Conservation (phyloP, 352 stramenopile species). For the Globisporangium viniferum region DNA sequence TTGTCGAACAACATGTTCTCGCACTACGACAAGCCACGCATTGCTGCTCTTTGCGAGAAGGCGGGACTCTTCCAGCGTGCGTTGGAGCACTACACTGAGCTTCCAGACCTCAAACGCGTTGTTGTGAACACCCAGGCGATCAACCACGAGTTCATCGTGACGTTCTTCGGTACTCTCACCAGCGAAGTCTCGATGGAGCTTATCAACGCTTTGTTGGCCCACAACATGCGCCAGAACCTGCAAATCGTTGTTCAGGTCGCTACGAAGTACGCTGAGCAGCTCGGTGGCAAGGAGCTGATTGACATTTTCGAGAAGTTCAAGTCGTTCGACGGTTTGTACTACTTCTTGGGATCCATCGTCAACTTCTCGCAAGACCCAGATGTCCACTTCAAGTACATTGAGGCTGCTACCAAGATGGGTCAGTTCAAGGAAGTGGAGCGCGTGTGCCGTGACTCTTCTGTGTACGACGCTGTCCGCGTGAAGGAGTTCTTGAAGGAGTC, state of each 20-base stretch:
- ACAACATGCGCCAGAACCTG: constrained; percentile 97
- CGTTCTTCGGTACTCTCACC: constrained; percentile 98
- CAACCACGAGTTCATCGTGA: constrained; percentile 98
- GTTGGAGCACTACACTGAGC: constrained; percentile 99
- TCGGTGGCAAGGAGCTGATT: constrained; percentile 94
- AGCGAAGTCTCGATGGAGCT: constrained; percentile 97
- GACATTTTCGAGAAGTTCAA: constrained; percentile 99
- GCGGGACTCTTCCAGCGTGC: constrained; percentile 98
- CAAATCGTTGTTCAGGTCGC: constrained; percentile 99
- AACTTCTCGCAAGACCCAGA: constrained; percentile 98
- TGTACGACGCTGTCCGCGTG: constrained; percentile 98
- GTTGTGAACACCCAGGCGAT: constrained; percentile 91
- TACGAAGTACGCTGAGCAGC: constrained; percentile 92
- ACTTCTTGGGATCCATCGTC: constrained; percentile 98
- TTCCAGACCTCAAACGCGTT: constrained; percentile 96
- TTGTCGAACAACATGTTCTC: constrained; percentile 99
- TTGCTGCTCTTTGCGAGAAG: constrained; percentile 98
- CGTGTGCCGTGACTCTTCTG: constrained; percentile 99
- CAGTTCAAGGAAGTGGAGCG: constrained; percentile 99
- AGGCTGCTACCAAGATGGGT: constrained; percentile 98
- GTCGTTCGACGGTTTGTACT: constrained; percentile 98
- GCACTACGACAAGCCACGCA: constrained; percentile 97
- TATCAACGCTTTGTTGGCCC: constrained; percentile 98
- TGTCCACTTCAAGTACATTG: constrained; percentile 99
- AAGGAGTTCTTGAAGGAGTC: constrained; percentile 99